These are phyloP conservation scores for Panaeolus cyanescens DNA, from an alignment of 768 basidiomycete genomes.

Conservation along the genomic window DNA sequence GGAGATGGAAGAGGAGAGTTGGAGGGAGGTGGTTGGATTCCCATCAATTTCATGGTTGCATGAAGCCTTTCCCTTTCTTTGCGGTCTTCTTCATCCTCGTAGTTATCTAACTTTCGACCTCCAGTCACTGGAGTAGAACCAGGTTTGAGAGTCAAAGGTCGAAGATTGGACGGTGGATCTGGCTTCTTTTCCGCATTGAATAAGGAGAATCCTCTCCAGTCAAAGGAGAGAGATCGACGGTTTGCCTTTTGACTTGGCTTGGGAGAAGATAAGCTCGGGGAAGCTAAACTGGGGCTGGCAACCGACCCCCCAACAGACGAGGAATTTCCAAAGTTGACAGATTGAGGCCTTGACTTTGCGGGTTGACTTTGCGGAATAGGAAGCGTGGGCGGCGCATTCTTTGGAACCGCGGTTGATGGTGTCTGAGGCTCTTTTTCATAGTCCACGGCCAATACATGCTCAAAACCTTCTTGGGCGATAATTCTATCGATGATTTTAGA, in stretches of 20 bases:
- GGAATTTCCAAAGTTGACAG: constrained; percentile 52
- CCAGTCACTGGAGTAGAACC: constrained; percentile 55
- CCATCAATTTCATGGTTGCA: constrained; percentile 94
- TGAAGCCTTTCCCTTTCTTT: constrained; percentile 84
- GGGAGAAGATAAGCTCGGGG: constrained; percentile 11
- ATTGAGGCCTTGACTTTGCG: constrained; percentile 58
- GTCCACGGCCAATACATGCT: constrained; percentile 93
- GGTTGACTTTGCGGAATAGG: constrained; percentile 24
- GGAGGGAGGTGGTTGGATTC: constrained; percentile 66
- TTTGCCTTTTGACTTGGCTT: constrained; percentile 45
- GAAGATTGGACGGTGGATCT: constrained; percentile 50
- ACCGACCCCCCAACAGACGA: constrained; percentile 18
- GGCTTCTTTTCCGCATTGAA: constrained; percentile 71
- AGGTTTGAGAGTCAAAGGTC: constrained; percentile 74
- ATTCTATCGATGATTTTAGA: constrained; percentile 98
- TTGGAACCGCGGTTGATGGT: constrained; percentile 40
- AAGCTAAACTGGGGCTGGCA: constrained; percentile 9
- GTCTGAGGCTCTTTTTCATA: constrained; percentile 67
- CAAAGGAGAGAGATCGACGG: constrained; percentile 81
- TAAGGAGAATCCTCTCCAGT: constrained; percentile 80
- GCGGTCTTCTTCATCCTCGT: constrained; percentile 92
- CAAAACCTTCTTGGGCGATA: constrained; percentile 94
- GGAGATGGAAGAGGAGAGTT: constrained; percentile 39
- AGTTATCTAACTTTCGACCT: constrained; percentile 80
- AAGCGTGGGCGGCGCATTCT: constrained; percentile 28